Conservation (phyloP, 257 asterid species). For the Fraxinus quadrangulata region DNA sequence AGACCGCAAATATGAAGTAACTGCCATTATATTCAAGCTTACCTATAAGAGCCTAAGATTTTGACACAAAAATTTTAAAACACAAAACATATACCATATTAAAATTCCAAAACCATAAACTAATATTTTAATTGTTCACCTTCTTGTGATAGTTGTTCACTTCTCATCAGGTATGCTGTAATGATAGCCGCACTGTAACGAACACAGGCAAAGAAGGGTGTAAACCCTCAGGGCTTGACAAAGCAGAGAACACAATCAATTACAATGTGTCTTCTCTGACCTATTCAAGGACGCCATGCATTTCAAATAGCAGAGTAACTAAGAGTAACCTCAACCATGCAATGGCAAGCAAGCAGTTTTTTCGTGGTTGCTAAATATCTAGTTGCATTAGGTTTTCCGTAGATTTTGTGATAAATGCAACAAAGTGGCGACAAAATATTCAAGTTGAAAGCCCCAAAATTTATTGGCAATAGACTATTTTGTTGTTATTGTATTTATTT, state of each 20-base stretch:
- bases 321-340: background rate
- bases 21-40: slow-evolving; percentile 9
- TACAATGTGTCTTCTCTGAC: slow-evolving; percentile 36
- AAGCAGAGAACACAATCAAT: slow-evolving; percentile 43
- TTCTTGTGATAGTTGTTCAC: slow-evolving; percentile 81
- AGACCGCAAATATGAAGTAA: background rate
- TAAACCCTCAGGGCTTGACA: slow-evolving; percentile 57
- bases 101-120: slow-evolving; percentile 28
- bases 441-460: background rate
- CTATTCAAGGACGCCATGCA: slow-evolving; percentile 3
- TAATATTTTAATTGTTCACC: slow-evolving; percentile 48
- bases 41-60: slow-evolving; percentile 19
- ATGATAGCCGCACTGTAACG: slow-evolving; percentile 91
- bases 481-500: background rate
- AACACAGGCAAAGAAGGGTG: slow-evolving; percentile 65
- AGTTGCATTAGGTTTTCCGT: background rate
- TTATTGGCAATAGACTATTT: background rate
- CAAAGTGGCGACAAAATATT: background rate
- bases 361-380: background rate
- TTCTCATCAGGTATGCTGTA: slow-evolving; percentile 92
- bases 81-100: slow-evolving; percentile 24
- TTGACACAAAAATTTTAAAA: slow-evolving; percentile 1
- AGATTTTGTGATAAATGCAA: background rate
- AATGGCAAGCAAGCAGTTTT: background rate
- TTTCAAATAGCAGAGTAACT: background rate